Conservation (phyloP, 192 early-diverging fungal species). For the Coemansia sp. region DNA sequence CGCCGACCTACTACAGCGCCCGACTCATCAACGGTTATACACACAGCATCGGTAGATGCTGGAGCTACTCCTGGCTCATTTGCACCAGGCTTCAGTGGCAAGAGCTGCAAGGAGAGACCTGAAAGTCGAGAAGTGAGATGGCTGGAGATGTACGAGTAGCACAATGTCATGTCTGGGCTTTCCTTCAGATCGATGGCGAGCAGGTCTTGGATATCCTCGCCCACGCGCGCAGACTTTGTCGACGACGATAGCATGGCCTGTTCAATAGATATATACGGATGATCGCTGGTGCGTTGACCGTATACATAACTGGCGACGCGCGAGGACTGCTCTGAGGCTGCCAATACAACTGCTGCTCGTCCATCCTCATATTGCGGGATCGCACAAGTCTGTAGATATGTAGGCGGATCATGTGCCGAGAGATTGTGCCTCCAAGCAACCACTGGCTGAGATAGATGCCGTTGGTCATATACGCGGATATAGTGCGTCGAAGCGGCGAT, state of each 20-base stretch:
- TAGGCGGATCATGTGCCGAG: constrained; percentile 17
- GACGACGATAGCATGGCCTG: constrained; percentile 27
- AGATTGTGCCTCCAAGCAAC: constrained; percentile 26
- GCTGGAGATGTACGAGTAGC: constrained; percentile 11
- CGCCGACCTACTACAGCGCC: constrained; percentile 23
- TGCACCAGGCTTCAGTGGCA: neutral
- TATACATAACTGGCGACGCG: constrained; percentile 24
- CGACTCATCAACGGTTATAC: constrained; percentile 25
- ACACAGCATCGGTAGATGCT: constrained; percentile 2
- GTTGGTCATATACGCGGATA: constrained; percentile 44
- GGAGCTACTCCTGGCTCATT: neutral
- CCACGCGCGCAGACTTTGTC: neutral
- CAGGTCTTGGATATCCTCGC: constrained; percentile 21
- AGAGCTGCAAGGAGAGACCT: constrained; percentile 13
- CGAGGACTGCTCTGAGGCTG: constrained; percentile 22
- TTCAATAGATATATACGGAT: constrained; percentile 29
- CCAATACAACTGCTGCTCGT: constrained; percentile 16
- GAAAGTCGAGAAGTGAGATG: constrained; percentile 19
- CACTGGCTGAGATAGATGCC: constrained; percentile 33
- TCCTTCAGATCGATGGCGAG: constrained; percentile 34
- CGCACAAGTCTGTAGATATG: constrained; percentile 15
- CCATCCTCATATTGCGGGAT: constrained; percentile 16
- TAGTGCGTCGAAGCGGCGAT: constrained; percentile 36
- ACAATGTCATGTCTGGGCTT: constrained; percentile 14
- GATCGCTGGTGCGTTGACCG: constrained; percentile 19